Percentiles rank a stretch among this genome's conserved stretches.
These are phyloP conservation scores for Serendipita vermifera DNA, from an alignment of 768 basidiomycete genomes.

Conservation along the genomic window DNA sequence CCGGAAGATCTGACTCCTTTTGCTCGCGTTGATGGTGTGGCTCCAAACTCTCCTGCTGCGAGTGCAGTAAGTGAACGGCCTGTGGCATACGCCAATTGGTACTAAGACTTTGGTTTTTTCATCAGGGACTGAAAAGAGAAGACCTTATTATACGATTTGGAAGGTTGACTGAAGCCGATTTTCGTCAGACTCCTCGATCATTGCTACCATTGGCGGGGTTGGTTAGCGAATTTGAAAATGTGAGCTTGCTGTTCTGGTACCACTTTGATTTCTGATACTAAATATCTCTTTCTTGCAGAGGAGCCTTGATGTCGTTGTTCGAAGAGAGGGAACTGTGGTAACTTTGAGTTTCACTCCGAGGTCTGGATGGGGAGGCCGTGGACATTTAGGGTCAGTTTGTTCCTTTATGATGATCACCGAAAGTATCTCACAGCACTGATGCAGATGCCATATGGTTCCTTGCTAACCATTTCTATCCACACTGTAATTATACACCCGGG, in stretches of 20 bases:
- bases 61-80: conserved; percentile 47
- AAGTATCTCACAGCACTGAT: neutral
- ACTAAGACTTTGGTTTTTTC: conserved; percentile 12
- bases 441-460: conserved; percentile 24
- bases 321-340: conserved; percentile 35
- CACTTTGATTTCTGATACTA: conserved; percentile 4
- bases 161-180: conserved; percentile 39
- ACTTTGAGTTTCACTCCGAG: conserved; percentile 51
- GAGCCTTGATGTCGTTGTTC: conserved; percentile 43
- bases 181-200: conserved; percentile 31
- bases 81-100: neutral
- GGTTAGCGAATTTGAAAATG: conserved; percentile 70
- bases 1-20: conserved; percentile 35
- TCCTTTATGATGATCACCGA: no score
- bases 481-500: neutral
- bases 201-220: conserved; percentile 58
- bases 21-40: conserved; percentile 70
- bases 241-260: conserved; percentile 26
- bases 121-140: conserved; percentile 53
- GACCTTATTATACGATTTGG: conserved; percentile 71
- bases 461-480: conserved; percentile 12
- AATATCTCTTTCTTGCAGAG: conserved; percentile 31
- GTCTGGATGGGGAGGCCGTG: conserved; percentile 77
- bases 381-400: conserved; percentile 57
- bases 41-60: conserved; percentile 69